Base-by-base conservation (phyloP, 805 yeast genomes). In the Wickerhamomyces ciferrii region DNA sequence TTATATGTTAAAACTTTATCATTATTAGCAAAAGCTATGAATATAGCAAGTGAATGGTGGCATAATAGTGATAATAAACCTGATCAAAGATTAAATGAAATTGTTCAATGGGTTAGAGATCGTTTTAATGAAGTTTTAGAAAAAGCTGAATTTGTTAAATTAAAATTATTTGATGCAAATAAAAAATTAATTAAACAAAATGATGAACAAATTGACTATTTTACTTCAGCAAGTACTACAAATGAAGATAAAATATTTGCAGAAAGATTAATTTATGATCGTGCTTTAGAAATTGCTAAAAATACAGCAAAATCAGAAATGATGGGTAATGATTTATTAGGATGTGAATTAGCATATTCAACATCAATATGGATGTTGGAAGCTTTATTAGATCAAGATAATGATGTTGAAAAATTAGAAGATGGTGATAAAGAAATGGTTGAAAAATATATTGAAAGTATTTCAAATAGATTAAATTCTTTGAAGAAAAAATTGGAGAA, bases 321-420 rank as follows among this genome's bases (percentile, higher is more conserved):
- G 56, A 78, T 76, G 37, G 87, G 87, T 40, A 58, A 59, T 32
- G 90, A 84, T 58, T 62, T 87, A 43, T 69, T 72, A 18, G 86
- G 85, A 7, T 91, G 97, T 66, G 97, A 91, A 65, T 67, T 87
- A 48, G 86, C 92, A 9, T 92, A 92, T 62, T 87, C 95, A 4
- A 88, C 96, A 0, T 83, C 97, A 0, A 79, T 92, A 44, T 92
- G 97, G 97, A 89, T 92, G 97, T 70, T 92, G 58, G 95, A 89
- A 60, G 89, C 96, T 1, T 69, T 92, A 24, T 65, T 90, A 45
- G 92, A 85, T 48, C 64, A 67, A 32, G 70, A 66, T 27, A 59
- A 53, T 13, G 69, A 64, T 19, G 58, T 53, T 21, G 63, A 59
- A 34, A 74, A 63, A 49, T 69, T 91, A 48, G 95, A 87, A 58